Base-by-base conservation (phyloP, 2,329 filamentous ascomycete species). In the Botryosphaeria agaves region DNA sequence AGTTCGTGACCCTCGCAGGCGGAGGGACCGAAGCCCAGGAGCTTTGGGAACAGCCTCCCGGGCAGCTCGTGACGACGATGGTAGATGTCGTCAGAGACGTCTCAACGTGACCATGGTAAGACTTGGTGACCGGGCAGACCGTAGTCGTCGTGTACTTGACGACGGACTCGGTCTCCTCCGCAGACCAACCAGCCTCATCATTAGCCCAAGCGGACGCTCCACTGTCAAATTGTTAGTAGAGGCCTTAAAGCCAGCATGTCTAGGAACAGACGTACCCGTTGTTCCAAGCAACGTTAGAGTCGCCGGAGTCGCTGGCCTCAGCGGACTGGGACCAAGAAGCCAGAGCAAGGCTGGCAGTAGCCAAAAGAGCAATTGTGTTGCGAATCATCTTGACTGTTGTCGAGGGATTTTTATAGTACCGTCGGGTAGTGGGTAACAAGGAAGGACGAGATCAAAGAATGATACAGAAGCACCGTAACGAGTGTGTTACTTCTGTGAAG, bases 391-490 rank as follows among this genome's bases (percentile, higher is more conserved):
- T 31, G 38, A 26, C 15, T 40, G 36, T 17, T 30, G 15, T 31
- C 5, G 19, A 18, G 30, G n/a, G 11, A 14, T 11, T 28, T 7
- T 7, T n/a, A 28, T n/a, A 31, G 28, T 39, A n/a, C n/a, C n/a
- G n/a, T n/a, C n/a, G n/a, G n/a, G n/a, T n/a, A n/a, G n/a, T n/a
- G n/a, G n/a, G n/a, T n/a, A n/a, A n/a, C n/a, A n/a, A n/a, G n/a
- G n/a, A n/a, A n/a, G n/a, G n/a, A n/a, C n/a, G n/a, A n/a, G 44
- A 34, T 39, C 52, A 47, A 40, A 37, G 40, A 46, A 32, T 36
- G 42, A 38, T 40, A 41, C 35, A 37, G 30, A 46, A 46, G 51
- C 58, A 59, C 56, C 53, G 48, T 58, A 62, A 49, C 56, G 55
- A 61, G 49, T 43, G 57, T 60, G 55, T 55, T 55, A 52, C 50